These are phyloP conservation scores for Malus domestica DNA, from an alignment of 306 rosid genomes.

Conservation along the genomic window ASM211411v1 NC_041799.1:13098001-13098500, in stretches of 20 bases:
- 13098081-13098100: background rate
- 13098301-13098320: background rate
- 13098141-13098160: background rate
- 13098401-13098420: background rate
- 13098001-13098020: too few relatives aligned
- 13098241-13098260: background rate
- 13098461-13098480: background rate
- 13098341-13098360: background rate
- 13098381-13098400: background rate
- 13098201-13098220: background rate
- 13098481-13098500: conserved; percentile 30
- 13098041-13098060: background rate
- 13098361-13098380: background rate
- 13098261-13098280: background rate
- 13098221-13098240: background rate
- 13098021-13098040: background rate
- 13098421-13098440: background rate
- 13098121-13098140: conserved; percentile 19
- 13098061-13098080: background rate
- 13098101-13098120: conserved; percentile 6
- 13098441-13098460: background rate
- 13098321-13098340: background rate
- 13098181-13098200: background rate
- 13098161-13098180: background rate
- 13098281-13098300: background rate